Evolutionary conservation across 208 protist species (phyloP), one percentile per base, ranked within the genome.

Genomic region (Acanthamoeba sp.): DNA sequence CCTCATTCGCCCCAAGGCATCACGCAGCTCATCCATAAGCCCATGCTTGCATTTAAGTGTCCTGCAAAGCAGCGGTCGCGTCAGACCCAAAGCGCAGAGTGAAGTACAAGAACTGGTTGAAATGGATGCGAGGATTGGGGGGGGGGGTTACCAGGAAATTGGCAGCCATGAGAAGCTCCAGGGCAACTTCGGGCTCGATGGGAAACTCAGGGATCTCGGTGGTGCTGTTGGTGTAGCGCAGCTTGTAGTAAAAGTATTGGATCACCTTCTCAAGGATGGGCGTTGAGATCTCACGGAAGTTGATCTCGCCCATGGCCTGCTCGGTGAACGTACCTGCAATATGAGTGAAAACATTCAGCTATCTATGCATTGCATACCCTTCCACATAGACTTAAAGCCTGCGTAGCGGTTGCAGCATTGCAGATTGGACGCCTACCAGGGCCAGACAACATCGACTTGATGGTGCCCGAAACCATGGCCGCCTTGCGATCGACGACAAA

Each of bases 241-340:
- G 45, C 89, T 98, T 97, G 95, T 97, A 98, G 94, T 98, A 97
- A 57, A 98, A 97, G 93, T 98, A 98, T 94, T 97, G 95, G 93
- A 96, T 95, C 1, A 96, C 94, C 66, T 97, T 97, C 73, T 97
- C 97, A 32, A 98, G 94, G 29, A 97, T 95, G 42, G 95, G 89
- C 42, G 95, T 95, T n/a, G 91, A 95, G 85, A 98, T 98, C 71
- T 98, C 97, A 76, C 95, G 93, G 57, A 97, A 97, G 42, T 89
- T 92, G 82, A 98, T 95, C 62, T 96, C 96, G 36, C 71, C 85
- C 12, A 94, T 73, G 62, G 92, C 89, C 84, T 95, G 62, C 59
- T 97, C 96, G 16, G 95, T 95, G 94, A 96, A 97, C 20, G 94
- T 94, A 66, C 95, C 96, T 97, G 45, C 93, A 38, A 50, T 38